Evolutionary conservation across 352 stramenopile genomes (phyloP).

Genomic region (Pythium vanterpoolii): DNA sequence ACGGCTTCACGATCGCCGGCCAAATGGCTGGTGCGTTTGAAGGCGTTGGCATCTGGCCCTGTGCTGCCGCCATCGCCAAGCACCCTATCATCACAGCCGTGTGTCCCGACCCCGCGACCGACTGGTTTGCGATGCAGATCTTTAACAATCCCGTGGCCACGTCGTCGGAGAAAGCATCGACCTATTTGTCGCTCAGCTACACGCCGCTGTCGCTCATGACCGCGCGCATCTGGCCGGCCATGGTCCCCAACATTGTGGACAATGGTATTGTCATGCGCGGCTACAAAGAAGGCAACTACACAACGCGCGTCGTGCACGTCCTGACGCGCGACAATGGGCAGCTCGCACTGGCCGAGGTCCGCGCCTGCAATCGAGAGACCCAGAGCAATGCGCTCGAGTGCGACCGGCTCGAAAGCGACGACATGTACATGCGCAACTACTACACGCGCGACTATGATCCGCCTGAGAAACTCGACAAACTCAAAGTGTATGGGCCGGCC

Average conservation of each 20-base stretch:
- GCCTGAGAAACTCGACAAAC: conserved; percentile 16
- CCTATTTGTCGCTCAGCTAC: conserved; percentile 17
- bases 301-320: conserved; percentile 11
- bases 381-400: conserved; percentile 26
- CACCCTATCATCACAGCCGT: conserved; percentile 5
- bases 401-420: conserved; percentile 16
- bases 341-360: conserved; percentile 12
- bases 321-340: conserved; percentile 15
- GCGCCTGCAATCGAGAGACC: conserved; percentile 10
- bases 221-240: conserved; percentile 9
- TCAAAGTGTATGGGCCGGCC: conserved; percentile 23
- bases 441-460: conserved; percentile 17
- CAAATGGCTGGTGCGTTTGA: conserved; percentile 20
- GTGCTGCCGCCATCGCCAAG: not conserved
- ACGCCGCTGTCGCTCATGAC: conserved; percentile 21
- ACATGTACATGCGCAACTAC: conserved; percentile 17
- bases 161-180: conserved; percentile 23
- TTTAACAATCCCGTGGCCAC: conserved; percentile 26
- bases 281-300: conserved; percentile 23
- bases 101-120: not conserved
- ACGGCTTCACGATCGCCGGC: conserved; percentile 20
- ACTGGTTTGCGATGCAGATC: conserved; percentile 19
- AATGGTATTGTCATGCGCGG: conserved; percentile 8
- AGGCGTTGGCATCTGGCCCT: conserved; percentile 16
- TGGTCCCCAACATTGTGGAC: not conserved